Conservation (phyloP, 164 flowering plant species). For the Piper betle region DNA sequence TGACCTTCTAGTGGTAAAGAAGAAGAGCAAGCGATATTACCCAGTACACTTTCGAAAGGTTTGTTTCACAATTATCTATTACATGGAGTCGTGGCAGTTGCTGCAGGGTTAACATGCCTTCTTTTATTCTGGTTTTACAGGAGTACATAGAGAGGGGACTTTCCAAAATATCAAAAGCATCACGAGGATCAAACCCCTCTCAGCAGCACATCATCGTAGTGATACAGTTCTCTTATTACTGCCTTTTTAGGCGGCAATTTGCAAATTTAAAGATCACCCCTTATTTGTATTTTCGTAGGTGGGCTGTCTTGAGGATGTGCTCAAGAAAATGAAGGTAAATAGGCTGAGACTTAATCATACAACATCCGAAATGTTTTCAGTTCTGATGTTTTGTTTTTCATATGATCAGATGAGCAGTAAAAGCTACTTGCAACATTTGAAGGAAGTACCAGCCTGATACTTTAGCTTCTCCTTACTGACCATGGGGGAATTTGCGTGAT, state of each 20-base stretch:
- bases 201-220: conserved; percentile 75
- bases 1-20: conserved; percentile 75
- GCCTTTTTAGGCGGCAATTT: neutral
- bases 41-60: conserved; percentile 93
- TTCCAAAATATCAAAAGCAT: conserved; percentile 39
- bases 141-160: conserved; percentile 88
- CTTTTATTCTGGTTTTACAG: conserved; percentile 26
- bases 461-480: neutral
- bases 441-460: conserved; percentile 50
- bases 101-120: neutral
- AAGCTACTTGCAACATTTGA: conserved; percentile 68
- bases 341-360: neutral
- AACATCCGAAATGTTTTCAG: neutral
- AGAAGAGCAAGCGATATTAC: conserved; percentile 66
- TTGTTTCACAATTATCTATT: conserved; percentile 6
- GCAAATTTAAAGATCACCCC: neutral
- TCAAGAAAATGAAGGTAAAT: conserved; percentile 90
- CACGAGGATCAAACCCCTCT: conserved; percentile 45
- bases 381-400: neutral
- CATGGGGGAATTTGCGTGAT: neutral
- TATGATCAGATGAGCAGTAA: conserved; percentile 52
- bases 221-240: neutral
- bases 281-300: conserved; percentile 35
- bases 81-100: neutral
- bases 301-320: conserved; percentile 86